These are phyloP conservation scores for Gossypium sturtianum DNA, from an alignment of 345 rosid species.

Conservation along the genomic window DNA sequence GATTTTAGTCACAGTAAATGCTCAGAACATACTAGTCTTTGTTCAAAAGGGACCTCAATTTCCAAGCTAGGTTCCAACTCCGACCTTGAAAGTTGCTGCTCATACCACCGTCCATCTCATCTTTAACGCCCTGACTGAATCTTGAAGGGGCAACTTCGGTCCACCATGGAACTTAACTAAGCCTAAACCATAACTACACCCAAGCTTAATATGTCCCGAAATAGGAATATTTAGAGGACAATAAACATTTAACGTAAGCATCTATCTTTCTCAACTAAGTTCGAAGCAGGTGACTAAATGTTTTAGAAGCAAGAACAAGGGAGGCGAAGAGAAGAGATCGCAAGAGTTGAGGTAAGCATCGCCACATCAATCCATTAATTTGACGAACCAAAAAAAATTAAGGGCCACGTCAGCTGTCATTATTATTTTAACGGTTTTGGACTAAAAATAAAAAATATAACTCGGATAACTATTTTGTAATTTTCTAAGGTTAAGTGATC, in stretches of 20 bases:
- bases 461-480: too few species aligned
- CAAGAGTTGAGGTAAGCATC: not conserved
- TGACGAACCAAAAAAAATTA: too few species aligned
- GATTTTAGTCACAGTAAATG: too few species aligned
- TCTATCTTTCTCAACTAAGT: slow-evolving; percentile 17
- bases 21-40: slow-evolving; percentile 65
- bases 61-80: slow-evolving; percentile 84
- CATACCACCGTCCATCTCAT: slow-evolving; percentile 47
- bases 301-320: not conserved
- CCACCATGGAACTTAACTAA: slow-evolving; percentile 23
- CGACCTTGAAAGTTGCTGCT: slow-evolving; percentile 51
- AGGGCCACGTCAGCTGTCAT: too few species aligned
- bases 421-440: too few species aligned
- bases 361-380: too few species aligned
- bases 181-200: slow-evolving; percentile 36
- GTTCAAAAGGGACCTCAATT: slow-evolving; percentile 83
- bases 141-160: slow-evolving; percentile 25
- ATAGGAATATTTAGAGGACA: slow-evolving; percentile 44
- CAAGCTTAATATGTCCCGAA: slow-evolving; percentile 39
- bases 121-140: slow-evolving; percentile 54
- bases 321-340: not conserved
- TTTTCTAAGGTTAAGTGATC: too few species aligned
- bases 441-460: too few species aligned
- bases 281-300: not conserved
- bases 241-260: slow-evolving; percentile 58